Evolutionary conservation across 129 eudicot genomes (phyloP).

Genomic region (Ambrosia trifida): DNA sequence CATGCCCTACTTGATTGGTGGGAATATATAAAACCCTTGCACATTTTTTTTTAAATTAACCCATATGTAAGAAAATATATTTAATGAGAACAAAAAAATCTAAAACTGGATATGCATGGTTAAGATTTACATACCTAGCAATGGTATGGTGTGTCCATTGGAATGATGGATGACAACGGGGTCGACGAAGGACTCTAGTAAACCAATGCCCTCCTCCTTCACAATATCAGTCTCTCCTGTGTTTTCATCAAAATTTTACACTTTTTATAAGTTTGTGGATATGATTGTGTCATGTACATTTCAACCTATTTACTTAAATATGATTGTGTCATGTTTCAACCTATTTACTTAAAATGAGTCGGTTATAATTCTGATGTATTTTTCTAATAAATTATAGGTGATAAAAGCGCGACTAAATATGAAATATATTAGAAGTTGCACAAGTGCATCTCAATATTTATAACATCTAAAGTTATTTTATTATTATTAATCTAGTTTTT

Average conservation of each 20-base stretch:
- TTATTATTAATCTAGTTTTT: no score
- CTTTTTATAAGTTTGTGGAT: not conserved
- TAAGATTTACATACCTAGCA: slow-evolving; percentile 22
- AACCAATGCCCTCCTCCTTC: slow-evolving; percentile 25
- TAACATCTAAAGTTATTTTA: no score
- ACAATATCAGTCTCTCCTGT: slow-evolving; percentile 31
- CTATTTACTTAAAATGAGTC: no score
- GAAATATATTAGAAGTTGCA: no score
- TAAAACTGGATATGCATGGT: not conserved
- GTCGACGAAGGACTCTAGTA: slow-evolving; percentile 15
- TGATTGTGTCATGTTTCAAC: no score
- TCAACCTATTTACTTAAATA: not conserved
- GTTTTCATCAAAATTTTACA: not conserved
- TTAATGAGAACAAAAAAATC: not conserved
- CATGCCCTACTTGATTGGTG: no score
- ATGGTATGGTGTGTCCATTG: slow-evolving; percentile 36
- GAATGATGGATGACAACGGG: slow-evolving; percentile 32
- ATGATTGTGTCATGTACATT: not conserved
- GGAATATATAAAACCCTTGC: not conserved
- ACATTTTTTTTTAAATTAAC: no score
- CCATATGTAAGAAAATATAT: no score
- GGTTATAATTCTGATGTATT: no score
- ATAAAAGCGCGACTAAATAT: no score
- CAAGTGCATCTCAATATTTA: no score
- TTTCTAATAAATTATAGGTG: no score